Evolutionary conservation across 139 green algal species (phyloP).

Genomic region (Microglena sp.): DNA sequence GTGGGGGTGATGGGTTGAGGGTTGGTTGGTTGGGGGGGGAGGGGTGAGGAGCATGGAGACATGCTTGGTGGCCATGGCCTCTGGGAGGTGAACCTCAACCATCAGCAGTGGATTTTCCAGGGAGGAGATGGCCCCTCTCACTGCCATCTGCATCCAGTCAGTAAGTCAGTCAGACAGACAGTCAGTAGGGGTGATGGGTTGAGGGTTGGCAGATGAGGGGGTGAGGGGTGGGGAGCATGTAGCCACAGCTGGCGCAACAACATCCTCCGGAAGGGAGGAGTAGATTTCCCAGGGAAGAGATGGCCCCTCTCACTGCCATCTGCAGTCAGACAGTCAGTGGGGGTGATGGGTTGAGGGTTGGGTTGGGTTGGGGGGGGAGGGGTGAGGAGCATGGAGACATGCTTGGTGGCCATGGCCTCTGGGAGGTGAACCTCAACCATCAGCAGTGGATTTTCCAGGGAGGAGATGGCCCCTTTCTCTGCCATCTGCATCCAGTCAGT

Average conservation of each 20-base stretch:
- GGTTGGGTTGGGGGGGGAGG: too few relatives aligned
- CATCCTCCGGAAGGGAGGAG: slow-evolving; percentile 60
- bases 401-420: slow-evolving; percentile 26
- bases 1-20: too few relatives aligned
- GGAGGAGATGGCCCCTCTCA: neutral
- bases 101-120: slow-evolving; percentile 69
- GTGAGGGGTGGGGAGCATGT: too few relatives aligned
- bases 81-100: slow-evolving; percentile 49
- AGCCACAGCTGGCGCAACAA: slow-evolving; percentile 32
- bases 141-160: neutral
- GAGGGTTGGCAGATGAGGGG: too few relatives aligned
- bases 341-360: too few relatives aligned
- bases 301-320: neutral
- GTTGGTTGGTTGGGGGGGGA: too few relatives aligned
- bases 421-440: slow-evolving; percentile 55
- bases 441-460: slow-evolving; percentile 63
- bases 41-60: too few relatives aligned
- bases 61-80: slow-evolving; percentile 26
- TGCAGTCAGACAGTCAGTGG: too few relatives aligned
- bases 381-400: too few relatives aligned
- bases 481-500: slow-evolving; percentile 1
- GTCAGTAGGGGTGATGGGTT: too few relatives aligned
- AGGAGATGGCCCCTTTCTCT: neutral
- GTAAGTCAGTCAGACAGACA: too few relatives aligned
- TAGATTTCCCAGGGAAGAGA: slow-evolving; percentile 52